Conservation (phyloP, 306 rosid species). For the Macrotyloma uniflorum region DNA sequence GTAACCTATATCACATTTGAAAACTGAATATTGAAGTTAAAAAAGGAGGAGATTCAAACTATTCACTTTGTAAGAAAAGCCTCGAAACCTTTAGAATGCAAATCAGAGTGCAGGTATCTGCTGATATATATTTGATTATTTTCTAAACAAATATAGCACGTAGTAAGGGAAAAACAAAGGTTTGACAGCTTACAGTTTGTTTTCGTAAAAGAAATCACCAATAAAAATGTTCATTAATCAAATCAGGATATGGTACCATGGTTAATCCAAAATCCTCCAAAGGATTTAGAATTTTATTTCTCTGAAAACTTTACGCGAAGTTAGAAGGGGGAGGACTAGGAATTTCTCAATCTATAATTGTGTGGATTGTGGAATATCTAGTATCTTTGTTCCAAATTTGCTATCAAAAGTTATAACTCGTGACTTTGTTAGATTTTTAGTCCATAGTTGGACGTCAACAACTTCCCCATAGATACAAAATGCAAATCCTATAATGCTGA, state of each 20-base stretch:
- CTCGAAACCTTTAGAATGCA: background rate
- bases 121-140: background rate
- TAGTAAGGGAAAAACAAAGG: background rate
- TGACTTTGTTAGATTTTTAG: background rate
- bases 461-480: background rate
- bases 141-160: background rate
- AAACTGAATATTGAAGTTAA: background rate
- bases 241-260: background rate
- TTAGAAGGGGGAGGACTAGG: background rate
- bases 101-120: background rate
- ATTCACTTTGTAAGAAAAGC: background rate
- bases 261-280: background rate
- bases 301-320: background rate
- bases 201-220: background rate
- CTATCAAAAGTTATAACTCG: background rate
- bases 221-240: background rate
- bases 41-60: background rate
- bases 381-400: conserved; percentile 10
- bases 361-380: background rate
- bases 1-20: background rate
- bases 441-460: background rate
- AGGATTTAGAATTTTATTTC: background rate
- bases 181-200: conserved; percentile 13
- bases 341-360: background rate
- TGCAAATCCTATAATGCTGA: background rate